A percentile compares a stretch with the other conserved stretches of the same genome.
Evolutionary conservation across 345 rosid species (phyloP).

Genomic region (Cardamine resedifolia): DNA sequence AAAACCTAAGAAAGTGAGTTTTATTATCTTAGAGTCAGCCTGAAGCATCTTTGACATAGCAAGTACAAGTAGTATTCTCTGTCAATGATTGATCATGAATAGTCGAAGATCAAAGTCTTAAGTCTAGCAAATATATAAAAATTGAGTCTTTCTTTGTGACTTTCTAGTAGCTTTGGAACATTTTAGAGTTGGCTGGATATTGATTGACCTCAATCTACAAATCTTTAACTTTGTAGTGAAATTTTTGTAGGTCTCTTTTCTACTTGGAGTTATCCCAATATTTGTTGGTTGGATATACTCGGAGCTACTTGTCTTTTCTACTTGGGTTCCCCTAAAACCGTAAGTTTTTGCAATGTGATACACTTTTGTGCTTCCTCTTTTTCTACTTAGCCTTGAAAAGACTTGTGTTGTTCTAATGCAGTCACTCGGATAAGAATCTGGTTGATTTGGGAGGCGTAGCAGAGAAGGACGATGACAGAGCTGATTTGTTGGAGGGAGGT

Average conservation of each 20-base stretch:
- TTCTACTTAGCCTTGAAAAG: not conserved
- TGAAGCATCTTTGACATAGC: not conserved
- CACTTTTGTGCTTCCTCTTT: not conserved
- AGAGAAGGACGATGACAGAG: constrained; percentile 74
- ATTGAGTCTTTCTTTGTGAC: not conserved
- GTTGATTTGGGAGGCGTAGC: constrained; percentile 67
- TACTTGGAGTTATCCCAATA: constrained; percentile 79
- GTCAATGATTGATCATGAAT: not conserved
- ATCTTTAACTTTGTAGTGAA: constrained; percentile 14
- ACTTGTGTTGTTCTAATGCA: constrained; percentile 40
- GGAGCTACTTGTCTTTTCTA: no score
- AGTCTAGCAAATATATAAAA: not conserved
- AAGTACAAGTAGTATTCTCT: not conserved
- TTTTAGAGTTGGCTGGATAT: not conserved
- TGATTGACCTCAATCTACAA: constrained; percentile 27
- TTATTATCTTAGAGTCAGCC: not conserved
- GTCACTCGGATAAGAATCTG: constrained; percentile 89
- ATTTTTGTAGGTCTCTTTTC: constrained; percentile 73
- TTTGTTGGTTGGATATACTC: constrained; percentile 89
- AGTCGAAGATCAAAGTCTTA: not conserved
- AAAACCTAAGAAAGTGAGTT: not conserved
- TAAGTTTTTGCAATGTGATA: constrained; percentile 44
- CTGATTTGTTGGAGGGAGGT: constrained; percentile 93
- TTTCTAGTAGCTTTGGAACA: constrained; percentile 5
- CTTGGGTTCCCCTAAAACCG: constrained; percentile 64